Evolutionary conservation across 331 rosid species (phyloP), one percentile per base, ranked within the genome.

Genomic region (Telfairia occidentalis): DNA sequence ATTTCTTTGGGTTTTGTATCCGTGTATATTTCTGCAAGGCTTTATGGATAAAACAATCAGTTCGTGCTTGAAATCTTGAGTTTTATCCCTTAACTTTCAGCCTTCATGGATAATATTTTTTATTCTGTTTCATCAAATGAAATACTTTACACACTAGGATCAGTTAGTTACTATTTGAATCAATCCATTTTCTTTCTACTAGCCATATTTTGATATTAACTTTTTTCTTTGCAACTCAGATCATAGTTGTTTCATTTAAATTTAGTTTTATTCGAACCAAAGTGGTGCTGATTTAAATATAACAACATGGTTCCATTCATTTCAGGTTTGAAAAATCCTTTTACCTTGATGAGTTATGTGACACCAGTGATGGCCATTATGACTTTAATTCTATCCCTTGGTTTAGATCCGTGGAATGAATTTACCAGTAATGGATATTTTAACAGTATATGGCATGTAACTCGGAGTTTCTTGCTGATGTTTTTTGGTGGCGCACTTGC

Each of bases 401-500:
- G 88, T 29, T 84, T 90, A 79, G 99, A 95, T 83, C 99, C 99
- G 6, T 95, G 99, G 99, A 81, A 79, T 42, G 92, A 90, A 77
- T 90, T 95, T 74, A 79, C 78, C 58, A 78, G 48, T 79, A 92
- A 88, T 78, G 77, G 70, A 61, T 95, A 95, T 87, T 95, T 95
- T 71, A 81, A 95, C 65, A 95, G 79, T 85, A 57, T 85, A 74
- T 73, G 80, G 90, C 99, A 95, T 81, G 69, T 95, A 63, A 54
- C 86, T 81, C 92, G 86, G 78, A 95, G 97, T 85, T 83, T 78
- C 83, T 86, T 92, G 81, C 84, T 95, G 81, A 90, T 95, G 99
- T 85, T 95, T 71, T 87, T 95, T 21, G 99, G 97, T 54, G 99
- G 99, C 50, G 59, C 89, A 65, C 93, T 95, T 78, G 99, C 99